Percentiles rank a stretch among this genome's conserved stretches.
phyloP scores from a whole-genome alignment of 2,329 filamentous ascomycete species.

The Fusarium musae region DNA sequence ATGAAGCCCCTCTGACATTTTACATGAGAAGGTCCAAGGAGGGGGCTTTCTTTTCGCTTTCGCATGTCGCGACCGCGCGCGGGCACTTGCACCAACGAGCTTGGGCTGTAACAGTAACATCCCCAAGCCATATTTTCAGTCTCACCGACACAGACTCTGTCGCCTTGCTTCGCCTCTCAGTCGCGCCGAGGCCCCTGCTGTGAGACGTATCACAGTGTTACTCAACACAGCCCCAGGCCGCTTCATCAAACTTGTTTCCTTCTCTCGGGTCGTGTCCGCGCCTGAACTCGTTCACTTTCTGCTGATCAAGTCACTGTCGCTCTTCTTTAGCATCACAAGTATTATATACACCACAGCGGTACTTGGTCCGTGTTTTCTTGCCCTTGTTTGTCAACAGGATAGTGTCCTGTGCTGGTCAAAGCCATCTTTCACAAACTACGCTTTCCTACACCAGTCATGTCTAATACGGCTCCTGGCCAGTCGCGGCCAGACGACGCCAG shows the following conservation, averaged over 20 bases:
- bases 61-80: constrained; percentile 36
- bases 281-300: constrained; percentile 17
- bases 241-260: constrained; percentile 21
- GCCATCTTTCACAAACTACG: background rate
- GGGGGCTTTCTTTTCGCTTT: constrained; percentile 41
- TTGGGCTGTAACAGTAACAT: constrained; percentile 35
- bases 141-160: background rate
- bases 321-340: constrained; percentile 11
- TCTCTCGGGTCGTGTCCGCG: constrained; percentile 4
- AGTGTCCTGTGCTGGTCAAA: constrained; percentile 7
- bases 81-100: constrained; percentile 26
- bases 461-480: constrained; percentile 45
- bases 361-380: background rate
- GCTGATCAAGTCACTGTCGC: constrained; percentile 13
- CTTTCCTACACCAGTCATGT: constrained; percentile 38
- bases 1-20: constrained; percentile 39
- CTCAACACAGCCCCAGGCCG: constrained; percentile 28
- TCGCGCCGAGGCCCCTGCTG: constrained; percentile 13
- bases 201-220: constrained; percentile 35
- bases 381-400: background rate
- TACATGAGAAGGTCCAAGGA: constrained; percentile 39
- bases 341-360: constrained; percentile 10
- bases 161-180: constrained; percentile 11
- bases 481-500: constrained; percentile 51
- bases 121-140: constrained; percentile 17